phyloP scores from a whole-genome alignment of 345 rosid genomes.

The Hibiscus mutabilis region DNA sequence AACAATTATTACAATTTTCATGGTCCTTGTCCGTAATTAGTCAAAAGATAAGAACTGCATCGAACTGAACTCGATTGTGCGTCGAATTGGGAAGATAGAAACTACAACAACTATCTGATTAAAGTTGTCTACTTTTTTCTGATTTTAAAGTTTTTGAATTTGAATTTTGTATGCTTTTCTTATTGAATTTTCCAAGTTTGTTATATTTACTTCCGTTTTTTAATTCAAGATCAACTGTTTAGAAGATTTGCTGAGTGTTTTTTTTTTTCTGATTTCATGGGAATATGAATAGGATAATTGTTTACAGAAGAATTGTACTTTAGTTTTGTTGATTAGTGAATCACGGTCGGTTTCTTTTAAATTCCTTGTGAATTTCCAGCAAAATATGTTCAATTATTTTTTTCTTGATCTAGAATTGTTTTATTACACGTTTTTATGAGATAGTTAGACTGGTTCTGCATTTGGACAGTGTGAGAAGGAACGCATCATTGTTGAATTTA shows the following conservation, averaged over 20 bases:
- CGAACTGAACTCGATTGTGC: background rate
- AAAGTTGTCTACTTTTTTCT: background rate
- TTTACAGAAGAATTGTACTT: background rate
- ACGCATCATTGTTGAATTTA: background rate
- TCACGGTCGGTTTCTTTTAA: background rate
- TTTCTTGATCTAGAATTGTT: background rate
- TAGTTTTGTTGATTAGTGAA: background rate
- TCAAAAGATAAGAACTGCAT: background rate
- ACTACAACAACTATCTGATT: background rate
- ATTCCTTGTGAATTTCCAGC: background rate
- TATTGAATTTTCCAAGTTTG: background rate
- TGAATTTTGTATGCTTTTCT: background rate
- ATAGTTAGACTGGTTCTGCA: background rate
- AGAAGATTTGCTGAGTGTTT: background rate
- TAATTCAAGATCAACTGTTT: background rate
- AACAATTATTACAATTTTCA: background rate
- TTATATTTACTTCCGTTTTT: background rate
- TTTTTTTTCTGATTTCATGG: background rate
- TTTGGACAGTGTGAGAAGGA: background rate
- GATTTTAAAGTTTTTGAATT: background rate
- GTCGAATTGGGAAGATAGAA: background rate
- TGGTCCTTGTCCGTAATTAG: background rate
- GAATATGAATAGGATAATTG: background rate
- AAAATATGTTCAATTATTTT: background rate
- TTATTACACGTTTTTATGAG: background rate